Base-by-base conservation (phyloP, 2,329 filamentous ascomycete genomes). In the Fusarium albosuccineum region DNA sequence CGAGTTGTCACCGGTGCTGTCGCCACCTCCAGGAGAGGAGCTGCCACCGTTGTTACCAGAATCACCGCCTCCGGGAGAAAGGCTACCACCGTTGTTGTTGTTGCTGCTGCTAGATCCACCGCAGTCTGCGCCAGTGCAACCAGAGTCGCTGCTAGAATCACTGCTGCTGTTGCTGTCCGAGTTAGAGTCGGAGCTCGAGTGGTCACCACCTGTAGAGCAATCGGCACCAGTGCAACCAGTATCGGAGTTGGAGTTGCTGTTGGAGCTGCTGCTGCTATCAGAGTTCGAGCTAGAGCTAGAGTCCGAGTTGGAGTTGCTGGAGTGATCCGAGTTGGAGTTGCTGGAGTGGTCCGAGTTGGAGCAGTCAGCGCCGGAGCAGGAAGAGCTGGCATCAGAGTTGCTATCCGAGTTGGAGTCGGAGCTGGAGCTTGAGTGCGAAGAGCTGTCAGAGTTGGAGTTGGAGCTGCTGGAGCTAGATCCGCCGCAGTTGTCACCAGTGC, bases 221-320 rank as follows among this genome's bases (percentile, higher is more conserved):
- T 40, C 13, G n/a, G 11, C 29, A 1, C 29, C 45, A 6, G 33
- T 11, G 13, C 44, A 50, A 9, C 27, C 10, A 2, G 39, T 22
- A 0, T 26, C 53, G 22, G 22, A 22, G 22, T 22, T 22, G 22
- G 22, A 22, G 22, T 22, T 22, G 22, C 22, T 22, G 22, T 22
- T 22, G 22, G 22, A 22, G 22, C 22, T 22, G 22, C 22, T 22
- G 22, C 22, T 22, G 4, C 22, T 22, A 4, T 22, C 22, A 22
- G 22, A 8, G 27, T 53, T 9, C 9, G 50, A 34, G 8, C 51
- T 40, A n/a, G 30, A 46, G 13, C 37, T 51, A 2, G 50, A 41
- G 8, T 22, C 13, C 1, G 33, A 48, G 22, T 46, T 8, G 22
- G 22, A 17, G 22, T 22, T 22, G 22, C 22, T 22, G 22, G 22